Conservation (phyloP, 225 moss, liverwort and hornwort species). For the Physcomitrium patens region DNA sequence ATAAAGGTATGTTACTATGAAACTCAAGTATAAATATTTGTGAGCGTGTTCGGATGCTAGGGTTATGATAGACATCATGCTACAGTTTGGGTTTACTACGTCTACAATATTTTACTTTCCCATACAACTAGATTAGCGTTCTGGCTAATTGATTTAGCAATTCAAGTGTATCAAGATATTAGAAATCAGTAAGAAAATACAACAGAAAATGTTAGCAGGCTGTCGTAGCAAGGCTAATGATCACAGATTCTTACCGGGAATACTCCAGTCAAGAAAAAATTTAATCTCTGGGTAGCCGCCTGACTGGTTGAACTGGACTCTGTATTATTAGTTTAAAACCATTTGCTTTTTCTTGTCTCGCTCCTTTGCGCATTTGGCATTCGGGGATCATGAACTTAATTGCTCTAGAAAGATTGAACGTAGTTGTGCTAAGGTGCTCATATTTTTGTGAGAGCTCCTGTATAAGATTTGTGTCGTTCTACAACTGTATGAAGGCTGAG, state of each 20-base stretch:
- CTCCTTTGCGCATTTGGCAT: neutral
- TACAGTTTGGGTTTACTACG: neutral
- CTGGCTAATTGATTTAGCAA: slow-evolving; percentile 21
- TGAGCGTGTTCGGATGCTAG: neutral
- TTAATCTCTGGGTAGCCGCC: slow-evolving; percentile 26
- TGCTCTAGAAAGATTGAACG: slow-evolving; percentile 15
- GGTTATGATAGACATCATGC: slow-evolving; percentile 3
- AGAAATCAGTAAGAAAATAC: slow-evolving; percentile 33
- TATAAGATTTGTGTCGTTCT: slow-evolving; percentile 46
- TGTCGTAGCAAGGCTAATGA: slow-evolving; percentile 33
- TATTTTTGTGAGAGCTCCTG: slow-evolving; percentile 55
- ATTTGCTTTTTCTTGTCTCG: neutral
- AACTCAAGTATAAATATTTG: neutral
- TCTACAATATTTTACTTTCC: slow-evolving; percentile 6
- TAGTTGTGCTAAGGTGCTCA: slow-evolving; percentile 56
- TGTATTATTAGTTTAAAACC: slow-evolving; percentile 9
- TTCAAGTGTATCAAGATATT: slow-evolving; percentile 36
- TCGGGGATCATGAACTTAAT: slow-evolving; percentile 16
- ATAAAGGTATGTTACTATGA: slow-evolving; percentile 65
- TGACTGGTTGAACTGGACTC: slow-evolving; percentile 27
- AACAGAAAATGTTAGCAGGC: slow-evolving; percentile 31
- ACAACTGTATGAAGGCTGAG: slow-evolving; percentile 82
- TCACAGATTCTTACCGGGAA: slow-evolving; percentile 29
- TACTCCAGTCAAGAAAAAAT: neutral
- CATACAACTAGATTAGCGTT: neutral